Base-by-base conservation (phyloP, 257 asterid species). In the Henckelia pumila region DNA sequence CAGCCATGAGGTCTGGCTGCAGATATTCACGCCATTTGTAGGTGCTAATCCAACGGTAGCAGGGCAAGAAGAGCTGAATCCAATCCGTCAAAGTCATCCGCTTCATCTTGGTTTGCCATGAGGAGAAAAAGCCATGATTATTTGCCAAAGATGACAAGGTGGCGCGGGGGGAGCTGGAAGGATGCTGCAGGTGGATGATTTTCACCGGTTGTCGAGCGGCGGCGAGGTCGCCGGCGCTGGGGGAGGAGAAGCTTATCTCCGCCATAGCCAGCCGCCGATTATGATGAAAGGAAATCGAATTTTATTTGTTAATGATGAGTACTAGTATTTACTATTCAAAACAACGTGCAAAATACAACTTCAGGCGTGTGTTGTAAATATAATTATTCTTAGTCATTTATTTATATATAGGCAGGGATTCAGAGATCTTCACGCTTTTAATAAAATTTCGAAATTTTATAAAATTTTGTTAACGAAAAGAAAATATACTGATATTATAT, bases 1-100 rank as follows among this genome's bases (percentile, higher is more conserved):
- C 99, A 26, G 99, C 92, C 84, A 94, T 81, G 73, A 94, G 83
- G 84, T 94, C 99, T 10, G 95, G 76, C 67, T 94, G 99, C 63
- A 94, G 79, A 64, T 91, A 77, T 61, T 91, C 96, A 30, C 91
- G 81, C 95, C 95, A 89, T 37, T 81, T 83, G 63, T 94, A 94
- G 70, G 89, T 83, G 26, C 96, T 65, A 72, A 91, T 88, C 99
- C 99, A 94, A 29, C 97, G 91, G 78, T 66, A 85, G 75, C 99
- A 94, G 29, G 97, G 99, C 16, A 94, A 75, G 72, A 84, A 78
- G 29, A 74, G 59, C 67, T 88, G 85, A 80, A 94, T 80, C 96
- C 99, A 94, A 50, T 94, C 99, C 76, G 60, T 66, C 79, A 69
- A 23, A 55, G 83, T 85, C 99, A 83, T 87, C 67, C 89, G 81